A percentile compares a stretch with the other conserved stretches of the same genome.
Conservation (phyloP, 441 rosid species). For the Pelargonium australe region DNA sequence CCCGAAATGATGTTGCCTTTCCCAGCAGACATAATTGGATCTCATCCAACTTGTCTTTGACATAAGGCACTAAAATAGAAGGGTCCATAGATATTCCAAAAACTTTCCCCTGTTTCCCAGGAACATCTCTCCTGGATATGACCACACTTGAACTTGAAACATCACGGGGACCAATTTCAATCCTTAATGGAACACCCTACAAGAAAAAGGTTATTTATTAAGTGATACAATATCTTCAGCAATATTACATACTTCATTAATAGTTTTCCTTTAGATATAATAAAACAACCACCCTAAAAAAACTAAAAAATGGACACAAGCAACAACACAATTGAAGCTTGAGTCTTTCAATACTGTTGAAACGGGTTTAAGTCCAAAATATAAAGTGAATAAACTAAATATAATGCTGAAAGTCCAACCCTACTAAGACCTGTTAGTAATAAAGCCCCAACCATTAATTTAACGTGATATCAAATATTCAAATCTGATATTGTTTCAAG, state of each 20-base stretch:
- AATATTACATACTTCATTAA: background rate
- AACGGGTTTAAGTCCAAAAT: no score
- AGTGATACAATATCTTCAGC: conserved; percentile 3
- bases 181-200: conserved; percentile 78
- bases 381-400: no score
- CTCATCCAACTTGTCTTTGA: conserved; percentile 83
- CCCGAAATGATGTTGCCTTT: conserved; percentile 56
- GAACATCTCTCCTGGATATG: conserved; percentile 82
- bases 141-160: conserved; percentile 73
- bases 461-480: no score
- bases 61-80: conserved; percentile 54
- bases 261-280: background rate
- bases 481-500: no score
- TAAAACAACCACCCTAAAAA: conserved; percentile 7
- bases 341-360: no score
- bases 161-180: conserved; percentile 94
- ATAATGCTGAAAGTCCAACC: no score
- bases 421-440: no score
- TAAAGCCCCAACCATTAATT: no score
- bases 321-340: background rate
- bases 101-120: conserved; percentile 86
- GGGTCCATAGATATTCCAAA: conserved; percentile 91
- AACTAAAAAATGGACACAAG: background rate
- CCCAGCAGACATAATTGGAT: conserved; percentile 73
- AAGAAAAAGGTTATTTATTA: conserved; percentile 17